Conservation (phyloP, 176 grass and related monocot genomes). For the bread wheat (Triticum aestivum) region IWGSC_CS_RefSeq_v2.1 NC_057797.1:47003438-47003937, state of each 20-base stretch:
- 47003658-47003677: neutral
- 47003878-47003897: constrained; percentile 9
- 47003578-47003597: neutral
- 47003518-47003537: neutral
- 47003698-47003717: neutral
- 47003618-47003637: neutral
- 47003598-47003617: neutral
- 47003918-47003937: neutral
- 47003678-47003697: neutral
- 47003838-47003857: neutral
- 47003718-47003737: neutral
- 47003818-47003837: no score
- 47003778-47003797: neutral
- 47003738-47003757: neutral
- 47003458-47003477: no score
- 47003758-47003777: neutral
- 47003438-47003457: neutral
- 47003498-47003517: no score
- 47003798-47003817: neutral
- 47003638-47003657: neutral
- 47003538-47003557: neutral
- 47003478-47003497: no score
- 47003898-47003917: neutral
- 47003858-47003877: neutral
- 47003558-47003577: neutral